phyloP scores from a whole-genome alignment of 768 basidiomycete species.

The Phaeotremella fagi region DNA sequence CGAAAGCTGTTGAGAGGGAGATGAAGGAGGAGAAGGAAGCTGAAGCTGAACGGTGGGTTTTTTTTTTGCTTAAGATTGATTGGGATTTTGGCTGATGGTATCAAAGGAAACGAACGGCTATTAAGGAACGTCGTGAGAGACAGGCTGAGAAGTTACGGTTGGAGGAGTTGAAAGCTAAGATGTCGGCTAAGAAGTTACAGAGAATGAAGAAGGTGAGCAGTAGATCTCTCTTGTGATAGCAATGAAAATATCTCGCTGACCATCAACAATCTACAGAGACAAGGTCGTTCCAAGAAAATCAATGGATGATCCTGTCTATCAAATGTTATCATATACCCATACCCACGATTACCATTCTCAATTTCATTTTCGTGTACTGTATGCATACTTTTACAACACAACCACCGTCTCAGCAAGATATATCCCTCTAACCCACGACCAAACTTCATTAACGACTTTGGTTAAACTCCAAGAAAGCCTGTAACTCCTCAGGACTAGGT shows the following conservation, averaged over 20 bases:
- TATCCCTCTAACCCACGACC: too few relatives aligned
- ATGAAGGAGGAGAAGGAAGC: conserved; percentile 43
- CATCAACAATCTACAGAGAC: conserved; percentile 21
- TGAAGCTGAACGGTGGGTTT: conserved; percentile 36
- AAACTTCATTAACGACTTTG: too few relatives aligned
- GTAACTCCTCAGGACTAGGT: neutral
- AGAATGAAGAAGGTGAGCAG: conserved; percentile 46
- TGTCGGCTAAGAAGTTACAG: conserved; percentile 47
- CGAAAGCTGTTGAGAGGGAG: conserved; percentile 41
- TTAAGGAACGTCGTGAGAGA: conserved; percentile 41
- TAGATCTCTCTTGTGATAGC: neutral
- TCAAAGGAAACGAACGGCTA: conserved; percentile 29
- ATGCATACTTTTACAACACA: too few relatives aligned
- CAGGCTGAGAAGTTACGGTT: conserved; percentile 39
- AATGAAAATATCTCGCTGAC: neutral
- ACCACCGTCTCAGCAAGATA: too few relatives aligned
- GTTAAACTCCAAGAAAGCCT: neutral
- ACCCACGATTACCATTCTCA: too few relatives aligned
- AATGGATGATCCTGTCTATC: too few relatives aligned
- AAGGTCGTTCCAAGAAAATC: conserved; percentile 48
- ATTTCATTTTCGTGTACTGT: too few relatives aligned
- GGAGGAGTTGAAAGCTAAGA: conserved; percentile 44
- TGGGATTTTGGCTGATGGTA: neutral
- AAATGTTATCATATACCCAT: too few relatives aligned
- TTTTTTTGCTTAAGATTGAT: neutral